Base-by-base conservation (phyloP, 1,284 basidiomycete species). In the Puccinia coronata region DNA sequence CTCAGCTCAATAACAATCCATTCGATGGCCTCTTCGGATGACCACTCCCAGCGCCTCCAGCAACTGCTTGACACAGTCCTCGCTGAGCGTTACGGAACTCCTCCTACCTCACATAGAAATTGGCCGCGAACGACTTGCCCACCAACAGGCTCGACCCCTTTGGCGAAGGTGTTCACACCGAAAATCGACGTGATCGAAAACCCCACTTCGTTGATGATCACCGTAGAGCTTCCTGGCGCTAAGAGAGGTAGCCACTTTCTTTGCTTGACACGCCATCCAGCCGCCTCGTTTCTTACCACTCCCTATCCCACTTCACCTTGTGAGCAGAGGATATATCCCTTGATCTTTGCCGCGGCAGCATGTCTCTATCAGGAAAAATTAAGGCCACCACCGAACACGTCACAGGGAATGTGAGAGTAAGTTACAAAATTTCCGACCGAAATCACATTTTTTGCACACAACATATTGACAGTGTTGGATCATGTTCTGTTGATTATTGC, bases 211-310 rank as follows among this genome's bases (percentile, higher is more conserved):
- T 36, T 74, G 28, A 34, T 74, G 20, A 59, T 74, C n/a, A 74
- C 72, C 2, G 36, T 34, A n/a, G 72, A 74, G n/a, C 41, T 74
- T 4, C 72, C 72, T n/a, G 72, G 72, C 41, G 72, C 53, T 34
- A 74, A 57, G 36, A 74, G 59, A 74, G 49, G 72, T 74, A 74
- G 25, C 4, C 25, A 16, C 16, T 47, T 47, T 47, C 9, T 47
- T 47, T 47, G 43, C 16, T 8, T 47, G 16, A 8, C 43, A 8
- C 43, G 43, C 16, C 16, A 47, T 8, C 43, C 16, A 8, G 43
- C 16, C 9, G 16, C 43, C 16, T 16, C 9, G 23, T 69, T 69
- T 31, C 23, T 69, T 51, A 14, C 47, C 28, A 18, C 41, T 28
- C 12, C 49, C 43, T 20, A 34, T 34, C 31, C 57, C 12, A 9